Base-by-base conservation (phyloP, 352 stramenopile species). In the Phytopythium ostracodes region DNA sequence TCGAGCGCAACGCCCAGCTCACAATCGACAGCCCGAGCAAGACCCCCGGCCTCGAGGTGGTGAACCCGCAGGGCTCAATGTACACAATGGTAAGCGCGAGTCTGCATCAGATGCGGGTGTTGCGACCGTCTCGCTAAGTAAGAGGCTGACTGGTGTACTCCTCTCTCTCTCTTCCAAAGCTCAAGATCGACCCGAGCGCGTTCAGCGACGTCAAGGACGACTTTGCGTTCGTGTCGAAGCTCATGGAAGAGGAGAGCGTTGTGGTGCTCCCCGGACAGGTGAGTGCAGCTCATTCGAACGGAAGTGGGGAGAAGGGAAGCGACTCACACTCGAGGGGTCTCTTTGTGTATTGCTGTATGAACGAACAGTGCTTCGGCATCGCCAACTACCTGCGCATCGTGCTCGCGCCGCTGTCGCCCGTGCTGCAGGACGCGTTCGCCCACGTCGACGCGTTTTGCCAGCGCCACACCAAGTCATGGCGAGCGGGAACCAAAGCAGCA, bases 241-340 rank as follows among this genome's bases (percentile, higher is more conserved):
- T 99, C 12, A 71, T 98, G 2, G 75, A 97, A 40, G 94, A 99
- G 83, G 94, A 99, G 70, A 97, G 94, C 40, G 86, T 99, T 10
- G 95, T 98, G 56, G 88, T 98, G 14, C 72, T 99, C 36, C 96
- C 96, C 14, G 96, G 96, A 43, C 84, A 82, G 66, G 78, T 88
- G 42, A 17, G 55, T 92, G 65, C 87, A 92, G 66, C 76, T 99
- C 11, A 72, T 98, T 3, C 73, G 96, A 36, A 93, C 98, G 83
- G 93, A 98, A 68, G 33, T 15, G 22, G 15, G 31, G 31, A 18
- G 2, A 7, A 33, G 31, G 0, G 15, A 47, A 9, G 15, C 7
- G 20, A 20, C 31, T 55, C 24, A 35, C 15, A 4, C 49, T 36
- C 11, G 18, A 12, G n/a, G n/a, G n/a, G n/a, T n/a, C n/a, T n/a